Base-by-base conservation (phyloP, 2,329 filamentous ascomycete species). In the Aspergillus ibericus region DNA sequence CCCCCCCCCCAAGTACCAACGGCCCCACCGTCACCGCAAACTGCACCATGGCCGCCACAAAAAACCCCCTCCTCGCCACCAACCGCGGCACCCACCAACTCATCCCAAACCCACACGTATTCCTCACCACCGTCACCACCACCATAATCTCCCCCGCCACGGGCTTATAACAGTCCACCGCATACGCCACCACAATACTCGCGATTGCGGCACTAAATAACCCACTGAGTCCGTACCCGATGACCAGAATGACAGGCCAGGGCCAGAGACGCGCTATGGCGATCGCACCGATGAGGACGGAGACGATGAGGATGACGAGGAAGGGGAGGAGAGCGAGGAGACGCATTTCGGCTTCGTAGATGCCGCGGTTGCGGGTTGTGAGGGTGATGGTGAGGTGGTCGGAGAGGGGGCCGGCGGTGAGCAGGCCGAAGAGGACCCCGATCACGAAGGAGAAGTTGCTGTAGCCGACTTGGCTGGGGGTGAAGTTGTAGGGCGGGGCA, bases 301-400 rank as follows among this genome's bases (percentile, higher is more conserved):
- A 53, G 12, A 55, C 0, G 3, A 56, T 22, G 2, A 35, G 15
- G 4, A 40, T 38, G 12, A 25, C 16, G 5, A 42, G 20, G 13
- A 25, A 53, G 0, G 57, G 57, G 7, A 59, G 16, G 5, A 59
- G 36, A 4, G 53, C 53, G 2, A 53, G 42, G 5, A 59, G 40
- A 8, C 57, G 18, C 57, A 59, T 55, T 16, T 59, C 57, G 1
- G 52, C 52, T 20, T 59, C 53, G 7, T 53, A 53, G 13, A 59
- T 25, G 12, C 52, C 47, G 20, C 34, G 32, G 32, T 55, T 59
- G 5, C 36, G 16, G 1, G 4, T 1, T 2, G 57, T 55, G 18
- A 47, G 29, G 2, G 18, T 34, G 20, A 36, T 36, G 2, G 47
- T 38, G n/a, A 52, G 15, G 47, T 38, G 42, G 36, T 59, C 57